Evolutionary conservation across 2,329 filamentous ascomycete species (phyloP).

Genomic region (Neofusicoccum parvum): DNA sequence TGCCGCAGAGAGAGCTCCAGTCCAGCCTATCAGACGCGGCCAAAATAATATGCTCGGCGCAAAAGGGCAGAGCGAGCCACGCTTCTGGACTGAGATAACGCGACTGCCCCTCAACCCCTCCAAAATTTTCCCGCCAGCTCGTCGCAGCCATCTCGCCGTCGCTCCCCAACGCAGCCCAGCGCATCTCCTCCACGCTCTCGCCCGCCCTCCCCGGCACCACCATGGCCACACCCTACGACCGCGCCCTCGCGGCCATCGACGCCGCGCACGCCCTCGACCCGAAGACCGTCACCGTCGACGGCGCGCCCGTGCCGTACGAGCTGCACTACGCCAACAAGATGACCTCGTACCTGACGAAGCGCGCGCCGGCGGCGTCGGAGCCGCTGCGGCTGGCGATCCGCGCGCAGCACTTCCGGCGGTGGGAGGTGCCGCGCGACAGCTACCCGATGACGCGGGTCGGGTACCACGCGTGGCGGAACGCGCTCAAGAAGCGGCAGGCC

Average conservation of each 20-base stretch:
- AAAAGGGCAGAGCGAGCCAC: neutral
- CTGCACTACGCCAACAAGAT: constrained; percentile 81
- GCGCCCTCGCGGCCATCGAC: constrained; percentile 70
- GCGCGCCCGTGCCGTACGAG: constrained; percentile 66
- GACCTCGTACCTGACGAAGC: constrained; percentile 69
- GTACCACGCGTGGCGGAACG: constrained; percentile 78
- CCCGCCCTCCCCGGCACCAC: neutral
- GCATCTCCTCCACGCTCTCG: neutral
- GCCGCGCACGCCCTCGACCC: constrained; percentile 71
- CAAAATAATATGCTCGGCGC: constrained; percentile 13
- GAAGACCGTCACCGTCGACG: constrained; percentile 50
- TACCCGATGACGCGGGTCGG: constrained; percentile 76
- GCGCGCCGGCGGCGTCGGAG: constrained; percentile 61
- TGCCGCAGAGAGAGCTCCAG: neutral
- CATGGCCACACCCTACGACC: constrained; percentile 31
- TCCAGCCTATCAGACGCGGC: constrained; percentile 8
- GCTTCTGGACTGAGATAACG: neutral
- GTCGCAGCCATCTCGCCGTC: neutral
- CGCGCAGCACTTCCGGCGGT: constrained; percentile 82
- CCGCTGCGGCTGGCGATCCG: constrained; percentile 74
- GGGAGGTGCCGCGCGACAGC: constrained; percentile 74
- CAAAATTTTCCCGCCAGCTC: neutral
- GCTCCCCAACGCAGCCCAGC: neutral
- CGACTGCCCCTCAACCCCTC: neutral
- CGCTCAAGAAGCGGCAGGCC: constrained; percentile 72